Evolutionary conservation across 108 stramenopile species (phyloP).

Genomic region (Nannochloropsis oceanica): DNA sequence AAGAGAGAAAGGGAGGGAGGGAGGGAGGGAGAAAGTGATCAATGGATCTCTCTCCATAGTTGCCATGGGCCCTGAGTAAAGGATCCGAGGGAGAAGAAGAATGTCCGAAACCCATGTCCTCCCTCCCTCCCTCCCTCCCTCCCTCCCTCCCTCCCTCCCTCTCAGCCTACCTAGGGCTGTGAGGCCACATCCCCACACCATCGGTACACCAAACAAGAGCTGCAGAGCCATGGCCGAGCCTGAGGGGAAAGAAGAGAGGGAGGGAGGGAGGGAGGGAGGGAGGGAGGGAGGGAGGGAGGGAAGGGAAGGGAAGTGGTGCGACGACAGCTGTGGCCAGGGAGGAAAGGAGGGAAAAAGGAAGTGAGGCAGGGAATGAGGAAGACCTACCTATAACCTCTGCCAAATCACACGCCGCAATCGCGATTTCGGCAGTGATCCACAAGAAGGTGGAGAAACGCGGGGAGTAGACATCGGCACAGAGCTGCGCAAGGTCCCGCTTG

Average conservation of each 20-base stretch:
- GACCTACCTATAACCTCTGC: neutral
- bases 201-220: slow-evolving; percentile 3
- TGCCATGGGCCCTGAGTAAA: no score
- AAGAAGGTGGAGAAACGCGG: neutral
- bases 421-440: slow-evolving; percentile 8
- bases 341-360: neutral
- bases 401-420: neutral
- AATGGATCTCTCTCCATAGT: no score
- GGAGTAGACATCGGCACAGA: slow-evolving; percentile 6
- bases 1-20: neutral
- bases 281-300: neutral
- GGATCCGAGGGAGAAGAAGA: no score
- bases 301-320: neutral
- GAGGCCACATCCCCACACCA: neutral
- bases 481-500: slow-evolving; percentile 2
- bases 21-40: neutral
- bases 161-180: neutral
- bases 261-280: neutral
- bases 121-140: no score
- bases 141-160: neutral
- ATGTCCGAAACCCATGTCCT: no score
- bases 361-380: no score
- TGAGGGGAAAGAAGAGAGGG: no score
- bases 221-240: slow-evolving; percentile 15
- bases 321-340: neutral